phyloP scores from a whole-genome alignment of 2,329 filamentous ascomycete genomes.

The Colletotrichum zoysiae region DNA sequence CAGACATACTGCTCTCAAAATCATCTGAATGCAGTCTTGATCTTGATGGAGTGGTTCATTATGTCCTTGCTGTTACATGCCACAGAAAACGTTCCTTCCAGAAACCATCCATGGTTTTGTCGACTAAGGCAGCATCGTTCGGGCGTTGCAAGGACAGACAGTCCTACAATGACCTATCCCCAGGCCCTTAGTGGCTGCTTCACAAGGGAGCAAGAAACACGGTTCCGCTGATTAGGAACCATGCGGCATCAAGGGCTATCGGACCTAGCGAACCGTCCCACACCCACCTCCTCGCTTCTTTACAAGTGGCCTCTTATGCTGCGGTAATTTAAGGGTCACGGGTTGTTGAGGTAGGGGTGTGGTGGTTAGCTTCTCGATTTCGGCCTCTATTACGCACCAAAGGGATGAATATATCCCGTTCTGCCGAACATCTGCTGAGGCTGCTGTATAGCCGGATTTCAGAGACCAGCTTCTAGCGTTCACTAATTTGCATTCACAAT shows the following conservation, averaged over 20 bases:
- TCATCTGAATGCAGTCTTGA: too few species aligned
- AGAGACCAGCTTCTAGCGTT: too few species aligned
- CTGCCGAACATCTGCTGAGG: background rate
- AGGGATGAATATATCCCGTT: background rate
- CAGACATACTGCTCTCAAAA: background rate
- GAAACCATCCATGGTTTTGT: background rate
- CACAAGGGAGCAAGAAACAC: background rate
- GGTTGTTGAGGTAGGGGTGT: conserved; percentile 20
- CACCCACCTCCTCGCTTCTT: background rate
- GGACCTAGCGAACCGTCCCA: conserved; percentile 21
- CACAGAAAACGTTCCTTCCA: background rate
- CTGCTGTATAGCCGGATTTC: background rate
- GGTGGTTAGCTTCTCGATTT: background rate
- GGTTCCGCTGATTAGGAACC: conserved; percentile 17
- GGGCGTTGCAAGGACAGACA: background rate
- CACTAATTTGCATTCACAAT: too few species aligned
- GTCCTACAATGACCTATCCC: conserved; percentile 12
- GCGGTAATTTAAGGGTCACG: conserved; percentile 27
- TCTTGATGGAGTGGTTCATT: background rate
- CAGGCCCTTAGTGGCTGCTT: conserved; percentile 1
- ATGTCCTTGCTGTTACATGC: background rate
- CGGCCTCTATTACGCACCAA: background rate
- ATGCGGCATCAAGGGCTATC: background rate
- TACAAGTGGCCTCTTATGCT: conserved; percentile 16
- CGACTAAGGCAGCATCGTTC: background rate